phyloP scores from a whole-genome alignment of 306 rosid species.

The Argentina anserina region DNA sequence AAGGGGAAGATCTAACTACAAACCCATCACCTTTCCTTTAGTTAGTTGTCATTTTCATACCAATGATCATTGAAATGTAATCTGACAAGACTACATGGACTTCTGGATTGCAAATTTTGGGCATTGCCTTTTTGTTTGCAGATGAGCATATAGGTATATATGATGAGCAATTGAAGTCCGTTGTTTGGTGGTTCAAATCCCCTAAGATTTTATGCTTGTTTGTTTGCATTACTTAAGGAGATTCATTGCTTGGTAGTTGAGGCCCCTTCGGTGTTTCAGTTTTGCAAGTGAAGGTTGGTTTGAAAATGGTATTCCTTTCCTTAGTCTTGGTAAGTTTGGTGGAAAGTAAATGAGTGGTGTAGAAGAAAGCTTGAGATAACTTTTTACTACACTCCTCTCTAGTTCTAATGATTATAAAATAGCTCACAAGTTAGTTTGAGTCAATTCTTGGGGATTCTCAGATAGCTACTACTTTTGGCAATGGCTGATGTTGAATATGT shows the following conservation, averaged over 20 bases:
- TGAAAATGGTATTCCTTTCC: constrained; percentile 36
- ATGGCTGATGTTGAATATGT: constrained; percentile 40
- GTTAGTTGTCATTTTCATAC: background rate
- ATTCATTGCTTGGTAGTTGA: constrained; percentile 48
- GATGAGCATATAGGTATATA: no score
- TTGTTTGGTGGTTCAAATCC: constrained; percentile 51
- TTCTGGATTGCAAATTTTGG: background rate
- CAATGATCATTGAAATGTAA: background rate
- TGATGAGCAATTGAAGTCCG: no score
- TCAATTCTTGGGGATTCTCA: constrained; percentile 23
- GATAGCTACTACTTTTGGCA: constrained; percentile 19
- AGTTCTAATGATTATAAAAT: constrained; percentile 26
- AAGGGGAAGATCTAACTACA: background rate
- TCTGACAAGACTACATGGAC: background rate
- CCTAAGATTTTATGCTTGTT: no score
- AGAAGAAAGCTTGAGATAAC: constrained; percentile 39
- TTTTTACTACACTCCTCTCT: constrained; percentile 23
- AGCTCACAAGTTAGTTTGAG: constrained; percentile 20
- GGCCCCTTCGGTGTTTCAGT: constrained; percentile 35
- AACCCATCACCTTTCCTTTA: background rate
- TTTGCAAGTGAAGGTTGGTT: constrained; percentile 70
- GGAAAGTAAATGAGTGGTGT: constrained; percentile 37
- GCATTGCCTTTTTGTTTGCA: background rate
- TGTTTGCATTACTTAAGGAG: no score
- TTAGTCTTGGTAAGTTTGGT: constrained; percentile 78